Percentiles rank a stretch among this genome's conserved stretches.
phyloP scores from a whole-genome alignment of 2,329 filamentous ascomycete species.

The Penicillium brasilianum region DNA sequence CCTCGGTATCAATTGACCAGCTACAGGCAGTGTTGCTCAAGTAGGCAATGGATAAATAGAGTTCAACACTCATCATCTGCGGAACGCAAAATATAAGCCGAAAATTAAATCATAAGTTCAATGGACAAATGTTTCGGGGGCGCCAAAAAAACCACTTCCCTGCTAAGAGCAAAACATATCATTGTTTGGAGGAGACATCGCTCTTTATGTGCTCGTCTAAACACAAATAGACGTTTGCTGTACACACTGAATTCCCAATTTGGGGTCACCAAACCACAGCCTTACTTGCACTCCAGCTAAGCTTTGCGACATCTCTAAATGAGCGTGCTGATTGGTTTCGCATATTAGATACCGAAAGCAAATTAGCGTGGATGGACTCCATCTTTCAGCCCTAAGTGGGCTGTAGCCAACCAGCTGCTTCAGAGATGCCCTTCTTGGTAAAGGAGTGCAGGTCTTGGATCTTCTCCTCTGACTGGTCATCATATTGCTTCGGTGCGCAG shows the following conservation, averaged over 20 bases:
- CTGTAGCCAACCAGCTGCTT: neutral
- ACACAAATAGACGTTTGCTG: neutral
- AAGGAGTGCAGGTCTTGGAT: neutral
- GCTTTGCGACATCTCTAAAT: neutral
- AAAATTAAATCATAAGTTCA: too few relatives aligned
- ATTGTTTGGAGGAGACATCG: neutral
- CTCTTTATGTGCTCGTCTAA: neutral
- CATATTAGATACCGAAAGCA: neutral
- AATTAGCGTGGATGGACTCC: neutral
- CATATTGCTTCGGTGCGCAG: neutral
- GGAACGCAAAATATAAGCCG: too few relatives aligned
- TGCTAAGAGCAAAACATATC: neutral
- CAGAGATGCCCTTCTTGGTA: neutral
- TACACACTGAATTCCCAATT: neutral
- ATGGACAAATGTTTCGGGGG: too few relatives aligned
- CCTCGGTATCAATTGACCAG: too few relatives aligned
- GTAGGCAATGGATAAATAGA: too few relatives aligned
- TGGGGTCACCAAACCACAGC: neutral
- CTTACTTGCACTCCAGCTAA: neutral
- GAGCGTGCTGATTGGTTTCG: neutral
- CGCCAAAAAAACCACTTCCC: neutral
- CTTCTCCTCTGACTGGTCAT: neutral
- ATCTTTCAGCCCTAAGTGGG: neutral
- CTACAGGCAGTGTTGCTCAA: too few relatives aligned
- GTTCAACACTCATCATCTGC: too few relatives aligned